Conservation (phyloP, 2,329 filamentous ascomycete genomes). For the Sordariomycetes sp. region DNA sequence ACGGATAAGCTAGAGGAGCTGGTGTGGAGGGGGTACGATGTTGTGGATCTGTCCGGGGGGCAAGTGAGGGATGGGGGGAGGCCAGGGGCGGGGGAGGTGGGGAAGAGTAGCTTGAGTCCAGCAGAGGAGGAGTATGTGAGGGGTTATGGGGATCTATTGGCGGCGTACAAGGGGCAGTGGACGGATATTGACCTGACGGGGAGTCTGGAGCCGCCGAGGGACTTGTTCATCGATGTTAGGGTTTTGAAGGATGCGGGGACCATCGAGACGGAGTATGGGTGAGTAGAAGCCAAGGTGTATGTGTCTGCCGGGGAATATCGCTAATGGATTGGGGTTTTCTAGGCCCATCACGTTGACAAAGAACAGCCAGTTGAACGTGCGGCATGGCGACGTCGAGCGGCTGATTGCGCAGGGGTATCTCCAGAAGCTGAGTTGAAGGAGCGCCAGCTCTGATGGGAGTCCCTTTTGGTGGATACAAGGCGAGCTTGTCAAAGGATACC, state of each 20-base stretch:
- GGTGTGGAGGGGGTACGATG: constrained; percentile 81
- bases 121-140: constrained; percentile 95
- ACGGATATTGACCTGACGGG: constrained; percentile 95
- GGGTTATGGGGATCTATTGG: constrained; percentile 80
- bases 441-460: not conserved
- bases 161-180: constrained; percentile 97
- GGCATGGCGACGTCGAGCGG: constrained; percentile 89
- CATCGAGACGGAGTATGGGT: constrained; percentile 99
- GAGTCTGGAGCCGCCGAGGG: constrained; percentile 82
- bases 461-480: not conserved
- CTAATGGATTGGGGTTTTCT: constrained; percentile 9
- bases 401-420: constrained; percentile 91
- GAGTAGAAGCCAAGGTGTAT: constrained; percentile 20
- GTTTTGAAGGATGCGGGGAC: constrained; percentile 95
- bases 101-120: constrained; percentile 70
- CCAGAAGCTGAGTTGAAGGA: constrained; percentile 61
- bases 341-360: constrained; percentile 93
- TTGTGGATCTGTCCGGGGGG: constrained; percentile 56
- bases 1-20: constrained; percentile 87
- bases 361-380: constrained; percentile 96
- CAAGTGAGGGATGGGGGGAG: constrained; percentile 12
- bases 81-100: constrained; percentile 27
- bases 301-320: not conserved
- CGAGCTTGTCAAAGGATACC: not conserved
- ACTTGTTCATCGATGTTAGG: constrained; percentile 92